Evolutionary conservation across 371 early-diverging fungal genomes (phyloP), one percentile per base, ranked within the genome.

Genomic region (Chytridium lagenaria): DNA sequence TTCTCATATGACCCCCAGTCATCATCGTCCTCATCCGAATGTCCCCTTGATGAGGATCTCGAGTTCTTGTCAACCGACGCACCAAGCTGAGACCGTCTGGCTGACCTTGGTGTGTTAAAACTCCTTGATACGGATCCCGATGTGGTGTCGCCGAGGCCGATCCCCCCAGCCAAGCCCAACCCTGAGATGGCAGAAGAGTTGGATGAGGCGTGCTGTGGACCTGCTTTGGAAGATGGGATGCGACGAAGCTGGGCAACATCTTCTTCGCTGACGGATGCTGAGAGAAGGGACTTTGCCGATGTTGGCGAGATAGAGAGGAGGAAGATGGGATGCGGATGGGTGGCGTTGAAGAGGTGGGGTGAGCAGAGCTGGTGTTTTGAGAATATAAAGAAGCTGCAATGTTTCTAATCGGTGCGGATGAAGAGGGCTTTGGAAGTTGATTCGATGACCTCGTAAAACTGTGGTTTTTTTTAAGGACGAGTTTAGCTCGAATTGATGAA

Each of bases 1-100:
- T 16, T 49, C 16, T 66, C 49, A 30, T 31, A 63, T 34, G 63
- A 63, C 31, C 37, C 63, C 31, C 36, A 15, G 2, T 44, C 67
- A 7, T 66, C 67, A 40, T 66, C 67, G 44, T 66, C 67, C 44
- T 66, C 67, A 66, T 66, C 67, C 49, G 67, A 66, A 5, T 44
- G 15, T 12, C 34, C 63, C 3, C 30, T 19, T 3, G 31, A 37
- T 3, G 33, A 5, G 34, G 31, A 63, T 30, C 63, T 63, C 30
- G 63, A 63, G 10, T 28, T 31, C 63, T 36, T 30, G 34, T 37
- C 44, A 44, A 44, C 12, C 44, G 44, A 44, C 7, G 7, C 7
- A 44, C 44, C 19, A 7, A 44, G 19, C 44, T 44, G 44, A 7
- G 44, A 44, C 19, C 19, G 7, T 19, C 44, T 44, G 19, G 44